Base-by-base conservation (phyloP, 129 eudicot species). In the Helianthus tuberosus region DNA sequence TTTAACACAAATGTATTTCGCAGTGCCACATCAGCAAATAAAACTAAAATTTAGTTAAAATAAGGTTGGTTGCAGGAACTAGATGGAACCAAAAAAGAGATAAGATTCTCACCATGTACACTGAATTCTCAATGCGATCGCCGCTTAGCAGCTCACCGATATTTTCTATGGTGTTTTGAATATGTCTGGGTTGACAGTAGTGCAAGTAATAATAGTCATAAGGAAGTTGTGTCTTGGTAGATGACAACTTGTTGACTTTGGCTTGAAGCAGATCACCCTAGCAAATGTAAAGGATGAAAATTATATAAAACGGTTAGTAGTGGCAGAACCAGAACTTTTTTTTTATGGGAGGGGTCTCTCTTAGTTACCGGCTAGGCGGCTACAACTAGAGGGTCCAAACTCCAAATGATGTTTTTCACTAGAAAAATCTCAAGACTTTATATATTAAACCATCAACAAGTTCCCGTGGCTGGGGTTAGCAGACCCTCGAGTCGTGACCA, bases 171-270 rank as follows among this genome's bases (percentile, higher is more conserved):
- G 74, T 83, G 73, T 92, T 87, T 71, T 27, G 64, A 75, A 92
- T 85, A 53, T 83, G 78, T 8, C 64, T 17, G 9, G 97, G 97
- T 82, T 85, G 85, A 77, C 96, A 89, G 78, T 86, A 87, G 14
- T 82, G 83, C 83, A 92, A 83, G 86, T 48, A 87, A 49, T 92
- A 89, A 88, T 80, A 89, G 82, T 89, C 97, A 89, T 92, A 92
- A 59, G 96, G 96, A 81, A 92, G 89, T 48, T 89, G 97, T 23
- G 97, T 91, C 85, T 89, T 87, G 17, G 88, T 87, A 72, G 97
- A 92, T 25, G 96, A 92, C 57, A 92, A 84, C 74, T 92, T 92
- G 87, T 92, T 92, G 69, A 89, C 96, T 82, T 87, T 89, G 11
- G 89, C 92, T 81, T 89, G 85, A 77, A 92, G 96, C 3, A 83